phyloP scores from a whole-genome alignment of 345 rosid species.

The Euphorbia lathyris region DNA sequence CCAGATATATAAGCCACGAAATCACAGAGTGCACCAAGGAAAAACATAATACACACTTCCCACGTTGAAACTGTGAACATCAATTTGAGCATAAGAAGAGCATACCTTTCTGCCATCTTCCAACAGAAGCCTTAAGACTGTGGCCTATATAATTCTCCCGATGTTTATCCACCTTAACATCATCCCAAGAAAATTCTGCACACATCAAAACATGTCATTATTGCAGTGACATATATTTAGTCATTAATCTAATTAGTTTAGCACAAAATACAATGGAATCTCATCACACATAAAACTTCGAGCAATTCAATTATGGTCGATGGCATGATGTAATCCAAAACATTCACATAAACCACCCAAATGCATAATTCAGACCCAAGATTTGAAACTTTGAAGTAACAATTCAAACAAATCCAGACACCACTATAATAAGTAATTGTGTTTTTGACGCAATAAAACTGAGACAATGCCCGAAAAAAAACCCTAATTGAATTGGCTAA shows the following conservation, averaged over 20 bases:
- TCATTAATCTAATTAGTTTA: background rate
- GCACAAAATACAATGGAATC: background rate
- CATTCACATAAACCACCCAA: background rate
- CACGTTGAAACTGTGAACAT: slow-evolving; percentile 5
- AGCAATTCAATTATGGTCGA: background rate
- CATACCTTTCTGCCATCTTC: slow-evolving; percentile 96
- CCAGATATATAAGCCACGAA: background rate
- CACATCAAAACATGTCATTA: slow-evolving; percentile 5
- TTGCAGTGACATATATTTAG: background rate
- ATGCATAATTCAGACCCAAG: background rate
- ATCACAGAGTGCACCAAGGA: background rate
- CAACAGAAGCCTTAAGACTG: slow-evolving; percentile 92
- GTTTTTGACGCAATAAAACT: background rate
- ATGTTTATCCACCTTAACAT: slow-evolving; percentile 85
- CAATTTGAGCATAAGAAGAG: background rate
- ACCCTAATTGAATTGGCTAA: background rate
- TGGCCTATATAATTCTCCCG: slow-evolving; percentile 94
- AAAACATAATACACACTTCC: background rate
- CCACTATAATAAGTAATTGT: background rate
- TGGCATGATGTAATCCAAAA: background rate
- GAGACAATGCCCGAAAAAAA: background rate
- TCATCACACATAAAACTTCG: background rate
- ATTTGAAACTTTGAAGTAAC: background rate
- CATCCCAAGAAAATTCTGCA: slow-evolving; percentile 93
- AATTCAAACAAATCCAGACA: background rate